Percentiles rank a stretch among this genome's conserved stretches.
Conservation (phyloP, 345 rosid genomes). For the Ailanthus altissimus region DNA sequence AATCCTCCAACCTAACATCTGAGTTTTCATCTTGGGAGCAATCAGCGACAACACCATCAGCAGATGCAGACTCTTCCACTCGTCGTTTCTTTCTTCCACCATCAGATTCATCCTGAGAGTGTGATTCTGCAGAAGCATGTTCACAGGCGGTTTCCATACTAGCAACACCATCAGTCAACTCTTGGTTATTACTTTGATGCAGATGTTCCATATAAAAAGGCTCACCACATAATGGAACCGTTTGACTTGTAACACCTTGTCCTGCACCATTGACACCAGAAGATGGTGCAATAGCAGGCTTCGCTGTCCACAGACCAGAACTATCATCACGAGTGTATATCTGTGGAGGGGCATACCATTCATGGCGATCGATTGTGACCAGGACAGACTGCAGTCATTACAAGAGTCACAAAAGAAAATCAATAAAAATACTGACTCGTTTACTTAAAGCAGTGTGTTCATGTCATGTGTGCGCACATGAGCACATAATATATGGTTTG, state of each 20-base stretch:
- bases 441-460: not conserved
- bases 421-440: not conserved
- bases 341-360: slow-evolving; percentile 95
- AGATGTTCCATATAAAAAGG: slow-evolving; percentile 42
- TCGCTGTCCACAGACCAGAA: slow-evolving; percentile 80
- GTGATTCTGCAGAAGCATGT: slow-evolving; percentile 41
- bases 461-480: not conserved
- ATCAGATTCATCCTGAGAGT: slow-evolving; percentile 51
- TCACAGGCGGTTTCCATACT: slow-evolving; percentile 57
- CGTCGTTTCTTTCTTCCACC: slow-evolving; percentile 64
- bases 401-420: not conserved
- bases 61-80: slow-evolving; percentile 50
- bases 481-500: not conserved
- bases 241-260: slow-evolving; percentile 29
- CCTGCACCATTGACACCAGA: slow-evolving; percentile 40
- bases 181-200: slow-evolving; percentile 49
- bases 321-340: slow-evolving; percentile 86
- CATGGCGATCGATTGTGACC: slow-evolving; percentile 89
- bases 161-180: slow-evolving; percentile 49
- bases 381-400: slow-evolving; percentile 71
- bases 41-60: slow-evolving; percentile 46
- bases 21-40: slow-evolving; percentile 46
- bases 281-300: slow-evolving; percentile 54
- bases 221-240: slow-evolving; percentile 37
- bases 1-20: slow-evolving; percentile 50